Base-by-base conservation (phyloP, 2,329 filamentous ascomycete genomes). In the Aspergillus ibericus region DNA sequence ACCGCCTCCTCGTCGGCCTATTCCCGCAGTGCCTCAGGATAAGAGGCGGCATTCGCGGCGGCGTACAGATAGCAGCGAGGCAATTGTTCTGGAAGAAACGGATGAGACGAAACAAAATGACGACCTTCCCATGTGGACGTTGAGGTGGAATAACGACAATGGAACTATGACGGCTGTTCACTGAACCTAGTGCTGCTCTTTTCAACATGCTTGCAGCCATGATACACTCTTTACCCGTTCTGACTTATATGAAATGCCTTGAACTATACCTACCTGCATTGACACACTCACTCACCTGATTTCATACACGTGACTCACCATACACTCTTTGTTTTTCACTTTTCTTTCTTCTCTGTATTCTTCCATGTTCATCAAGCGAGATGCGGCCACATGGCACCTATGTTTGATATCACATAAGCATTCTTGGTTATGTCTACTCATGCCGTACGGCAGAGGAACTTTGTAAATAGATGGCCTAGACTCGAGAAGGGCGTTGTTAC, bases 91-190 rank as follows among this genome's bases (percentile, higher is more conserved):
- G 46, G 76, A 76, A 52, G 70, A 76, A 20, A 73, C 76, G 1
- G 77, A 79, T 4, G 80, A 81, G 29, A 81, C 82, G 61, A 80
- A 77, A 44, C 84, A 85, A 80, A 84, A 86, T 52, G 66, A 82
- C 10, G 80, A 80, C 5, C 77, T 81, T 55, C 75, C 76, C 5
- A 66, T 77, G 25, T 79, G 77, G 77, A 67, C 74, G 47, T 62
- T 74, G 57, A 67, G 75, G 44, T 71, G 75, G 74, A 68, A 73
- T 72, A 60, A 81, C 78, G 76, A 84, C 25, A 61, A 61, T 38
- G 63, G 63, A 32, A 72, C 67, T 40, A 51, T 77, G 53, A 70
- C 73, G 38, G 63, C 75, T 46, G 74, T 74, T 49, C 74, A 76
- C 62, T 78, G 63, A 71, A 51, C 36, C 38, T 44, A 48, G 34